Base-by-base conservation (phyloP, 768 basidiomycete species). In the Boletus rubescentipes region DNA sequence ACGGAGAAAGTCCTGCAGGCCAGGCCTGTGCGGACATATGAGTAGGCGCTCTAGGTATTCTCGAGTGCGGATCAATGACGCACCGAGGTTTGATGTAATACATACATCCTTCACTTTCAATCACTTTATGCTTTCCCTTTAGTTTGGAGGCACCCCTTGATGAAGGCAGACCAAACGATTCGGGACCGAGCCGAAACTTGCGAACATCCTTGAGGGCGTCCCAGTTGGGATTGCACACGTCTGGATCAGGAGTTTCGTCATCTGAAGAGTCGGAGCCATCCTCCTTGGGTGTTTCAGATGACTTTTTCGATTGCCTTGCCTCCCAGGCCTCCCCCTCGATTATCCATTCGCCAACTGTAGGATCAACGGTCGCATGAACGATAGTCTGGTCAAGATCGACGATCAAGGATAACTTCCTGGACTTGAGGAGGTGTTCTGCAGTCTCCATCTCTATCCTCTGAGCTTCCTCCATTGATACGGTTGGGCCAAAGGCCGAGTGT, bases 321-420 rank as follows among this genome's bases (percentile, higher is more conserved):
- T 93, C 89, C 89, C 89, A 93, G 40, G 81, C 81, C 65, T 87
- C 84, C 20, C 91, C 91, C 60, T 93, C 92, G 3, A 80, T 68
- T 64, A 97, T 91, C 97, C 97, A 98, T 69, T 98, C 96, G 31
- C 93, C 95, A 2, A 98, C 93, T 0, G 97, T 98, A 5, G 97
- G 96, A 72, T 99, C 97, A 23, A 98, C 95, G 0, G 96, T 98
- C 9, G 97, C 96, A 66, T 99, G 97, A 4, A 99, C 92, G 68
- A 98, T 94, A 12, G 97, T 99, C 70, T 99, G 97, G 73, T 99
- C 97, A 32, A 99, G 82, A 76, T 99, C 97, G 62, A 99, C 96
- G 61, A 99, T 98, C 46, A 99, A 85, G 32, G 91, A 93, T 31
- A 99, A 84, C 68, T 86, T 93, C 49, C 85, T 81, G 5, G 81